A percentile compares a stretch with the other conserved stretches of the same genome.
These are phyloP conservation scores for Nakazawaea molendinolei DNA, from an alignment of 805 yeast species.

Conservation along the genomic window DNA sequence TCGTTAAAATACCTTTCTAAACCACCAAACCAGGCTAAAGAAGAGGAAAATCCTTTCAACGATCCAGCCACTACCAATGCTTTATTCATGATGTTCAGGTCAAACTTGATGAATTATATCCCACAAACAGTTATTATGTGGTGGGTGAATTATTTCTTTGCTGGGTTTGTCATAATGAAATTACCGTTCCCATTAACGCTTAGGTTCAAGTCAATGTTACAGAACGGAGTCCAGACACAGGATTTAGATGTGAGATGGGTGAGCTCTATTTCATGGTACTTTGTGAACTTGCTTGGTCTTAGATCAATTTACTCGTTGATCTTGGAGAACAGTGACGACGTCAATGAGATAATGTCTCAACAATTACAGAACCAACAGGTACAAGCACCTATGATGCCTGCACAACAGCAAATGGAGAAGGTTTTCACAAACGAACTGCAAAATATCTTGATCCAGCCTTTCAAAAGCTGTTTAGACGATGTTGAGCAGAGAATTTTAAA, in stretches of 20 bases:
- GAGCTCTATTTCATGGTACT: conserved; percentile 92
- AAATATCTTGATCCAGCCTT: conserved; percentile 56
- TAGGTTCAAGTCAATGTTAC: conserved; percentile 88
- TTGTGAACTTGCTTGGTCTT: conserved; percentile 79
- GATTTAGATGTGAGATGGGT: conserved; percentile 91
- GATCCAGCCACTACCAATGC: conserved; percentile 71
- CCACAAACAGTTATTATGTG: conserved; percentile 95
- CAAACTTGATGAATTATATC: conserved; percentile 73
- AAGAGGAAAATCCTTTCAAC: conserved; percentile 44
- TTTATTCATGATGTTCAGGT: conserved; percentile 70
- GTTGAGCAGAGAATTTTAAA: conserved; percentile 52
- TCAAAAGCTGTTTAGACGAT: conserved; percentile 47
- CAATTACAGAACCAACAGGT: conserved; percentile 27
- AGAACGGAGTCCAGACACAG: conserved; percentile 75
- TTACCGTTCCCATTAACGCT: conserved; percentile 89
- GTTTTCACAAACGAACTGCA: conserved; percentile 68
- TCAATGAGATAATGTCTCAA: conserved; percentile 36
- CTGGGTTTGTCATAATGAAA: conserved; percentile 82
- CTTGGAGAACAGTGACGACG: conserved; percentile 45
- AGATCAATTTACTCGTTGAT: conserved; percentile 70
- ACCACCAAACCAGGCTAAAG: conserved; percentile 32
- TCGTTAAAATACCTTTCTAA: conserved; percentile 48
- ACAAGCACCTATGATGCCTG: conserved; percentile 17
- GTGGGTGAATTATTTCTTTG: conserved; percentile 91
- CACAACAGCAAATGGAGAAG: conserved; percentile 32